These are phyloP conservation scores for Didymella pomorum DNA, from an alignment of 2,329 filamentous ascomycete genomes.

Conservation along the genomic window DNA sequence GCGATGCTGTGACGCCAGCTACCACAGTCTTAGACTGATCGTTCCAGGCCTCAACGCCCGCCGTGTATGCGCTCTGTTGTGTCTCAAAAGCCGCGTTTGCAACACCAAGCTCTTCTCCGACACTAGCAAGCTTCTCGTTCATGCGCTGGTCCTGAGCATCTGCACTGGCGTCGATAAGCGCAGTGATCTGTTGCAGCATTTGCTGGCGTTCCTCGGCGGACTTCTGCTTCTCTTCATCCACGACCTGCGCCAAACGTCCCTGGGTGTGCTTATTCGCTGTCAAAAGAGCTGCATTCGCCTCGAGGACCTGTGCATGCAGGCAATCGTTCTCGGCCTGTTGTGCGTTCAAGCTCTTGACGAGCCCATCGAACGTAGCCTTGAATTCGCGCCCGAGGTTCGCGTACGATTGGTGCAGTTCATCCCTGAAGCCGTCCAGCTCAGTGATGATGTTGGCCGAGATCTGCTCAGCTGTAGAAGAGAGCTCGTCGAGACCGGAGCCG, in stretches of 20 bases:
- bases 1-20: conserved; percentile 73
- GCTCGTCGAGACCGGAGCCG: conserved; percentile 81
- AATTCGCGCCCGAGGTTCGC: conserved; percentile 84
- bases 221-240: conserved; percentile 78
- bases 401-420: conserved; percentile 82
- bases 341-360: conserved; percentile 75
- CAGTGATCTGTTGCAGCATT: conserved; percentile 77
- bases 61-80: conserved; percentile 70
- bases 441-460: conserved; percentile 89
- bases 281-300: conserved; percentile 72
- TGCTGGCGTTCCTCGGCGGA: conserved; percentile 76
- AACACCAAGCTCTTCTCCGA: conserved; percentile 71
- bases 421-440: conserved; percentile 85
- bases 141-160: conserved; percentile 77
- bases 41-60: conserved; percentile 78
- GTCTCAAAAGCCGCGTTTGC: conserved; percentile 72
- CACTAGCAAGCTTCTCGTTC: conserved; percentile 65
- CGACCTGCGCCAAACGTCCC: conserved; percentile 69
- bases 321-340: conserved; percentile 80
- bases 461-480: conserved; percentile 83
- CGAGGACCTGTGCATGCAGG: conserved; percentile 74
- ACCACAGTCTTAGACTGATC: conserved; percentile 73
- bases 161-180: conserved; percentile 77
- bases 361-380: conserved; percentile 82
- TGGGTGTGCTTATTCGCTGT: conserved; percentile 74